Percentiles rank a stretch among this genome's conserved stretches.
These are phyloP conservation scores for sorghum (Sorghum bicolor) DNA, from an alignment of 176 grass and related monocot genomes.

Conservation along the genomic window Sorghum_bicolor_NCBIv3 NC_012872.2:59114001-59114500, in stretches of 20 bases:
- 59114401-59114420: constrained; percentile 58
- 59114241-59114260: not conserved
- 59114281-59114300: not conserved
- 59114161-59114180: not conserved
- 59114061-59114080: not conserved
- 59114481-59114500: not conserved
- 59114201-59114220: constrained; percentile 13
- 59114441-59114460: not conserved
- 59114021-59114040: not conserved
- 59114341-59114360: constrained; percentile 60
- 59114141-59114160: not conserved
- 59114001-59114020: not conserved
- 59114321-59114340: constrained; percentile 63
- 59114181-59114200: not conserved
- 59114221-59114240: not conserved
- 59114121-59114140: not conserved
- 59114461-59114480: not conserved
- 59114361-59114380: constrained; percentile 52
- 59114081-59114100: not conserved
- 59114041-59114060: not conserved
- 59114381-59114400: constrained; percentile 94
- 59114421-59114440: not conserved
- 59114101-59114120: not conserved
- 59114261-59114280: not conserved
- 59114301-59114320: not conserved